Percentiles rank a stretch among this genome's conserved stretches.
Conservation (phyloP, 106 monocot species). For the Platanthera zijinensis region DNA sequence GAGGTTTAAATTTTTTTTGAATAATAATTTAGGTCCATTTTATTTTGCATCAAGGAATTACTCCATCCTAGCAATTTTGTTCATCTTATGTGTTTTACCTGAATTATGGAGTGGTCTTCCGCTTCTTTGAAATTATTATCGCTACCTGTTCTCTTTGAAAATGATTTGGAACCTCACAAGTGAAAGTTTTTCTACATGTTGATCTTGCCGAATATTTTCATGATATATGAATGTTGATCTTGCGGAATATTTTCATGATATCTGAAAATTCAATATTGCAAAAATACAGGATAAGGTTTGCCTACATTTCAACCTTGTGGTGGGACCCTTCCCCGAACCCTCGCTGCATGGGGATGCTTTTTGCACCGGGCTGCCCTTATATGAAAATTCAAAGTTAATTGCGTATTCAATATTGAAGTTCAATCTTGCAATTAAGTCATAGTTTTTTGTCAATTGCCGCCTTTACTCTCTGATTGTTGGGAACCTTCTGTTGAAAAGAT, state of each 20-base stretch:
- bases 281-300: too few species aligned
- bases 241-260: background rate
- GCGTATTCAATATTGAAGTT: background rate
- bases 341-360: too few species aligned
- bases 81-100: background rate
- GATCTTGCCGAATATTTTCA: background rate
- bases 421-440: background rate
- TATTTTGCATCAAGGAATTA: background rate
- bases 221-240: background rate
- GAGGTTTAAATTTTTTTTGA: constrained; percentile 38
- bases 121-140: background rate
- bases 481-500: background rate
- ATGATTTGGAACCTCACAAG: background rate
- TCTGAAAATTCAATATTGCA: background rate
- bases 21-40: background rate
- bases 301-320: too few species aligned
- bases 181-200: background rate
- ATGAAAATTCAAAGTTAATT: background rate
- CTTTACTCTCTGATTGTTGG: background rate
- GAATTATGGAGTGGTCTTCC: background rate
- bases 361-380: too few species aligned
- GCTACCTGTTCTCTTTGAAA: background rate
- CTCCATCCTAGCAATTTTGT: background rate
- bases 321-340: too few species aligned
- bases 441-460: background rate